Evolutionary conservation across 345 rosid genomes (phyloP), one percentile per base, ranked within the genome.

Genomic region (Citrus maxima): DNA sequence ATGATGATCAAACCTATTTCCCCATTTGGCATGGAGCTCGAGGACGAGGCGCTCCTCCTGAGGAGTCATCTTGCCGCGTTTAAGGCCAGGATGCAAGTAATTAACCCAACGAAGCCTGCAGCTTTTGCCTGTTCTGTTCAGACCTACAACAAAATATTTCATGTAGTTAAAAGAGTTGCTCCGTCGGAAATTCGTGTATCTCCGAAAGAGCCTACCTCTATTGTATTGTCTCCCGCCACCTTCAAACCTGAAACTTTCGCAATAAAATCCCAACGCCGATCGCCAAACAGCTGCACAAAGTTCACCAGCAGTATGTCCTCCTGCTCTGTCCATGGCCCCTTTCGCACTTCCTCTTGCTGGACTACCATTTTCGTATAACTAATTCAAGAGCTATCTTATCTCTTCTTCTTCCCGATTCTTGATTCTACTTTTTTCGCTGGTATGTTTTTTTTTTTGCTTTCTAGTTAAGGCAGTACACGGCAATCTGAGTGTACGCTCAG

Each of bases 191-290:
- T 79, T 87, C 88, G 74, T 81, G 84, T 85, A 87, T 85, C 88
- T 71, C 85, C 87, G 79, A 75, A 84, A 75, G 84, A 84, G 37
- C 95, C 81, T 90, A 93, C 98, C 97, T 93, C 93, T 71, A 82
- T 86, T 74, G 13, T 46, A 46, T 80, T 88, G 87, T 91, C 98
- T 90, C 99, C 99, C 99, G 85, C 99, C 99, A 93, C 98, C 98
- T 93, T 94, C 98, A 96, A 96, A 96, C 99, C 99, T 96, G 99
- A 96, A 84, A 96, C 95, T 87, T 96, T 90, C 1, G 99, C 98
- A 75, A 96, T 88, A 90, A 90, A 96, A 82, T 96, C 98, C 99
- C 99, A 96, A 82, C 98, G 88, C 67, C 99, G 97, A 85, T 96
- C 98, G 60, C 99, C 99, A 75, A 96, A 92, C 66, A 91, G 80